These are phyloP conservation scores for Kitagawia praeruptora DNA, from an alignment of 129 eudicot species.

Conservation along the genomic window DNA sequence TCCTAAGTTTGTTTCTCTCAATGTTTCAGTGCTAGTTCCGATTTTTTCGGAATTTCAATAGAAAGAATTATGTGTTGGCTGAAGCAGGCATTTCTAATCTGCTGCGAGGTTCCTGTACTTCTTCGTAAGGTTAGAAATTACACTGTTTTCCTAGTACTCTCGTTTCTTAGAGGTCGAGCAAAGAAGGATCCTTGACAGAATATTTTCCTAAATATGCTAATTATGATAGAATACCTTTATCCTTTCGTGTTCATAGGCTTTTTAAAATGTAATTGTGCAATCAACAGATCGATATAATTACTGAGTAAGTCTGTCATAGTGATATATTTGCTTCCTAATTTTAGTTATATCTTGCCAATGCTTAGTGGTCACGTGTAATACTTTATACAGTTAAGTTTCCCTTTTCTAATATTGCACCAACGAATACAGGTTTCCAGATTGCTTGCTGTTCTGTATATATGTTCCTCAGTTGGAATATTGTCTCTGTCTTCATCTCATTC, in stretches of 20 bases:
- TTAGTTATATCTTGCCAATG: conserved; percentile 1
- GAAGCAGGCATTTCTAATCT: conserved; percentile 51
- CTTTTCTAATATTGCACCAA: conserved; percentile 1
- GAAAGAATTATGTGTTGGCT: conserved; percentile 42
- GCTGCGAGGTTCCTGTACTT: conserved; percentile 74
- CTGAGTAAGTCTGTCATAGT: background rate
- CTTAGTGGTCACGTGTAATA: background rate
- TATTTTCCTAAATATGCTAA: background rate
- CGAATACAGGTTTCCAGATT: conserved; percentile 67
- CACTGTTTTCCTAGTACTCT: background rate
- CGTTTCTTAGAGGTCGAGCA: background rate
- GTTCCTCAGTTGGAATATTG: conserved; percentile 30
- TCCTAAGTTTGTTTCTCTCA: conserved; percentile 6
- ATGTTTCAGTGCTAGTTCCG: conserved; percentile 33
- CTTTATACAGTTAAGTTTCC: background rate
- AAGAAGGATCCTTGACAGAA: background rate
- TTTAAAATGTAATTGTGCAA: background rate
- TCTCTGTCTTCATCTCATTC: conserved; percentile 27
- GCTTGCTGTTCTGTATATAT: conserved; percentile 60
- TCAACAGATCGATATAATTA: background rate
- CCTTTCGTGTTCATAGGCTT: background rate
- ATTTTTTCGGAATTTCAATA: conserved; percentile 32
- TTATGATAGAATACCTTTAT: background rate
- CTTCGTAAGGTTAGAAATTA: conserved; percentile 51
- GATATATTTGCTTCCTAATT: background rate